Evolutionary conservation across 2,329 filamentous ascomycete species (phyloP).

Genomic region (Talaromyces pinophilus): DNA sequence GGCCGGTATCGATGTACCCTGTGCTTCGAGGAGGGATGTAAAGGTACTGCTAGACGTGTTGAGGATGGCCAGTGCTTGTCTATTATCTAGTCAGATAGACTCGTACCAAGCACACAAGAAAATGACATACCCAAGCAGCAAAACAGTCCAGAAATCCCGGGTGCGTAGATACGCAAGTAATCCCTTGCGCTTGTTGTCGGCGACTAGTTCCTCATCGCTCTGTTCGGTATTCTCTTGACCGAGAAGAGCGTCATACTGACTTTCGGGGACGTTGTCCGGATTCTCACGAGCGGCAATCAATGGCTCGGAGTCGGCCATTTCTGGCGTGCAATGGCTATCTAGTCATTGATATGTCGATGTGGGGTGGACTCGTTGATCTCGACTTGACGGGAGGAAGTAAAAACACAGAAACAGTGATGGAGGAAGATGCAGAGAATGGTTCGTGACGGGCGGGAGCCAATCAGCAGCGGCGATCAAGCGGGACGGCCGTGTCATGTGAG

Average conservation of each 20-base stretch:
- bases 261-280: not conserved
- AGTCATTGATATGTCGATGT: not conserved
- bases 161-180: slow-evolving; percentile 74
- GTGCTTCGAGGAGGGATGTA: slow-evolving; percentile 67
- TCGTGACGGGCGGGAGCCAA: slow-evolving; percentile 21
- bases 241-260: slow-evolving; percentile 24
- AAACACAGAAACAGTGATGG: not conserved
- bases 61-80: slow-evolving; percentile 80
- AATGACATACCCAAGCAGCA: slow-evolving; percentile 65
- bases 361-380: not conserved
- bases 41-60: slow-evolving; percentile 94
- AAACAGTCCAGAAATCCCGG: slow-evolving; percentile 81
- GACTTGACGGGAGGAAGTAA: not conserved
- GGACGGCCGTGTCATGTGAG: slow-evolving; percentile 14
- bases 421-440: not conserved
- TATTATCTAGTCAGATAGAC: slow-evolving; percentile 30
- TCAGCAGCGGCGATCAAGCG: slow-evolving; percentile 4
- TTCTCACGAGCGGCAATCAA: slow-evolving; percentile 8
- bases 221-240: slow-evolving; percentile 29
- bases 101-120: not conserved
- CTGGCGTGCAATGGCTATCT: not conserved
- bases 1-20: slow-evolving; percentile 79
- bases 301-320: slow-evolving; percentile 21
- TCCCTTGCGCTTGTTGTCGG: slow-evolving; percentile 47
- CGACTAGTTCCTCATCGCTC: slow-evolving; percentile 38